A percentile compares a stretch with the other conserved stretches of the same genome.
These are phyloP conservation scores for Pueraria montana DNA, from an alignment of 306 rosid genomes.

Conservation along the genomic window DNA sequence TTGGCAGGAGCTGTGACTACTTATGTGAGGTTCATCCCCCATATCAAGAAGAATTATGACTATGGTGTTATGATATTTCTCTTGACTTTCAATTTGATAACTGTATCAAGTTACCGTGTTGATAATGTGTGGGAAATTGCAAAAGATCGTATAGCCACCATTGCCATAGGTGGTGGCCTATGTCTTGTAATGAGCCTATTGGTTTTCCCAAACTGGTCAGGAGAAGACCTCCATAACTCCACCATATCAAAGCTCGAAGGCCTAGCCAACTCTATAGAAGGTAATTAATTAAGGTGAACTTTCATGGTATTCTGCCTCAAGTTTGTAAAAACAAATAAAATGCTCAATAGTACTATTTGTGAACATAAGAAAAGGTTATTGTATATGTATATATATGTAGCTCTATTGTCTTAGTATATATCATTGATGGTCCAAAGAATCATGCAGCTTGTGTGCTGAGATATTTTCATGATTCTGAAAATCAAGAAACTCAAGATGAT, in stretches of 20 bases:
- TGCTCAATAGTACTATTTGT: not conserved
- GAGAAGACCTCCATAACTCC: slow-evolving; percentile 82
- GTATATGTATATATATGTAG: not conserved
- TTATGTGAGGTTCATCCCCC: slow-evolving; percentile 86
- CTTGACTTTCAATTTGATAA: slow-evolving; percentile 88
- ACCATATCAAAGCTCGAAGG: slow-evolving; percentile 83
- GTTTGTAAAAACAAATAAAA: not conserved
- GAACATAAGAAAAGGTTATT: not conserved
- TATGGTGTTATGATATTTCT: slow-evolving; percentile 89
- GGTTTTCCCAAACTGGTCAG: slow-evolving; percentile 93
- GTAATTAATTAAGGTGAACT: slow-evolving; percentile 43
- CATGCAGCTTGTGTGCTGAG: slow-evolving; percentile 80
- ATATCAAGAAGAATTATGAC: slow-evolving; percentile 84
- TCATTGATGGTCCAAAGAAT: slow-evolving; percentile 42
- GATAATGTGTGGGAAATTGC: slow-evolving; percentile 72
- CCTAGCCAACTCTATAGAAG: slow-evolving; percentile 85
- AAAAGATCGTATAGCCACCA: slow-evolving; percentile 77
- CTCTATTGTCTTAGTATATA: not conserved
- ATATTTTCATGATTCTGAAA: slow-evolving; percentile 63
- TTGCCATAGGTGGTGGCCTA: slow-evolving; percentile 84
- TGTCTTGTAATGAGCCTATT: slow-evolving; percentile 84
- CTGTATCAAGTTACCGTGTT: slow-evolving; percentile 81
- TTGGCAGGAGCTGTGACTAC: slow-evolving; percentile 82
- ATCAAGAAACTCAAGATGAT: slow-evolving; percentile 45
- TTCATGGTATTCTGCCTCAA: not conserved